These are phyloP conservation scores for Carallia brachiata DNA, from an alignment of 345 rosid genomes.

Conservation along the genomic window DNA sequence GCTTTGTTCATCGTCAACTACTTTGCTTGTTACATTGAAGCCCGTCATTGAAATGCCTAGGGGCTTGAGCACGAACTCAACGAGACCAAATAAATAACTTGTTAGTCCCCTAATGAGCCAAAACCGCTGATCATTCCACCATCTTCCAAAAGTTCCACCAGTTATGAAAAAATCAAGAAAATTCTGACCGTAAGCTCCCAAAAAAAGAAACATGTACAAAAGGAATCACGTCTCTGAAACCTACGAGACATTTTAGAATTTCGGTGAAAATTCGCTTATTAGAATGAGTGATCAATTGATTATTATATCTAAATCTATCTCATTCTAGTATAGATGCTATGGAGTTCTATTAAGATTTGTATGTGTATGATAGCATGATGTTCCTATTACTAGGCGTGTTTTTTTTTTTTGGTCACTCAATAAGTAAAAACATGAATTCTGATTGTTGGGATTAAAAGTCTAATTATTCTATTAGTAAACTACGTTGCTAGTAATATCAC, in stretches of 20 bases:
- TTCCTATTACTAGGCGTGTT: too few relatives aligned
- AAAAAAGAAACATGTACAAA: constrained; percentile 53
- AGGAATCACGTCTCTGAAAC: constrained; percentile 57
- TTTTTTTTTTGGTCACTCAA: too few relatives aligned
- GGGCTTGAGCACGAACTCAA: constrained; percentile 44
- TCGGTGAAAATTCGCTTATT: too few relatives aligned
- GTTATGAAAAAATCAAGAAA: constrained; percentile 34
- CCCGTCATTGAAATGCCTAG: constrained; percentile 44
- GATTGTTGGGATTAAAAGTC: too few relatives aligned
- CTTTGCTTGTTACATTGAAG: constrained; percentile 63
- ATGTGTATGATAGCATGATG: too few relatives aligned
- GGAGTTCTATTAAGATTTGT: too few relatives aligned
- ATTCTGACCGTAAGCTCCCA: constrained; percentile 60
- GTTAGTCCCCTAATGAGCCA: constrained; percentile 54
- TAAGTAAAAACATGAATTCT: too few relatives aligned
- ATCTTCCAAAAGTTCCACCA: constrained; percentile 44
- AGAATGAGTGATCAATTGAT: too few relatives aligned
- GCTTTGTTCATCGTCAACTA: constrained; percentile 44
- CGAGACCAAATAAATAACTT: constrained; percentile 35
- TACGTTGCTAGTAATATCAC: too few relatives aligned
- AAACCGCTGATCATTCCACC: constrained; percentile 80
- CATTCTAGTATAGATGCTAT: too few relatives aligned
- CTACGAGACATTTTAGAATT: constrained; percentile 19
- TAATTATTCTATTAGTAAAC: too few relatives aligned
- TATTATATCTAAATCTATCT: too few relatives aligned